A percentile compares a stretch with the other conserved stretches of the same genome.
Evolutionary conservation across 1,139 yeast species (phyloP).

Genomic region (Meyerozyma athensensis): DNA sequence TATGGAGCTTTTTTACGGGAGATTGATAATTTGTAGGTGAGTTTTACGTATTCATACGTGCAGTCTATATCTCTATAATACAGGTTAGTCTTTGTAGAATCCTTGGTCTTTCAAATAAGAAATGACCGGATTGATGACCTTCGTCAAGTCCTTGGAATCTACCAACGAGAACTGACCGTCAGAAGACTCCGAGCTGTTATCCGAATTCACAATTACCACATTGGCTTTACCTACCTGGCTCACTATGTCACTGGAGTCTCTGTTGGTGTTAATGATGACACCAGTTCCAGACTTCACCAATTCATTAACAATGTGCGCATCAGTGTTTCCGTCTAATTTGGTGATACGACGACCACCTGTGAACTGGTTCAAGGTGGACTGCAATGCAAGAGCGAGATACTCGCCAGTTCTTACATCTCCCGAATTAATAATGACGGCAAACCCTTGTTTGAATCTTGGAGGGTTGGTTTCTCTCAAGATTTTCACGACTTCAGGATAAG

Average conservation of each 20-base stretch:
- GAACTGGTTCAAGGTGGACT: constrained; percentile 85
- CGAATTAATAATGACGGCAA: constrained; percentile 62
- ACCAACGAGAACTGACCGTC: background rate
- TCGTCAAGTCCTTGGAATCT: background rate
- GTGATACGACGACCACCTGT: constrained; percentile 85
- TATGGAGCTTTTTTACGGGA: too few species aligned
- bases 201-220: background rate
- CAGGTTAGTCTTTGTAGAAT: background rate
- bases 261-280: constrained; percentile 58
- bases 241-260: constrained; percentile 23
- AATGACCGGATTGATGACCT: background rate
- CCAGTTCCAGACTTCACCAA: constrained; percentile 89
- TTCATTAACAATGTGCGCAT: constrained; percentile 64
- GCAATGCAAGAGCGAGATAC: constrained; percentile 71
- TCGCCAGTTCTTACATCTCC: constrained; percentile 49
- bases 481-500: constrained; percentile 92
- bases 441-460: constrained; percentile 86
- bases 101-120: background rate
- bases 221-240: constrained; percentile 14
- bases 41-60: too few species aligned
- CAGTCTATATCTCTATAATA: background rate
- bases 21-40: too few species aligned
- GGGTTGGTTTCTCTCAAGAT: constrained; percentile 92
- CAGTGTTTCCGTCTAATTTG: constrained; percentile 51
- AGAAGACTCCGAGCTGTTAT: too few species aligned